These are phyloP conservation scores for Chloris gayana DNA, from an alignment of 176 grass and related monocot species.

Conservation along the genomic window DNA sequence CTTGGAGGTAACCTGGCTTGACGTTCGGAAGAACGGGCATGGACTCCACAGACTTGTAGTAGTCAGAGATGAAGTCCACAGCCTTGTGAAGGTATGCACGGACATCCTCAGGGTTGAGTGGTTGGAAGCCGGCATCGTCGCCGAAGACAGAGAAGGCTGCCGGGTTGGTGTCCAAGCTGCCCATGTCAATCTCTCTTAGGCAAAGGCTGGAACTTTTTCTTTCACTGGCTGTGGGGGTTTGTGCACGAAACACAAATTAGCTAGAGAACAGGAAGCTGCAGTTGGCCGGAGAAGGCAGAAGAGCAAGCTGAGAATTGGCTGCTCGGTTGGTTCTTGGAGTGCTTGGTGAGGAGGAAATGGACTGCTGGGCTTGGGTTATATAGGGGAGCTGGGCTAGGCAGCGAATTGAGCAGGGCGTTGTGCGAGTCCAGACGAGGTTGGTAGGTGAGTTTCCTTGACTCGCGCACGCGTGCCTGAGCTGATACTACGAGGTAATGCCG, in stretches of 20 bases:
- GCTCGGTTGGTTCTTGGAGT: background rate
- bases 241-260: background rate
- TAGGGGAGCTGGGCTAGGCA: background rate
- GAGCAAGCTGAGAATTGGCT: background rate
- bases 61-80: constrained; percentile 47
- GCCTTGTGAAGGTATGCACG: constrained; percentile 35
- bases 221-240: background rate
- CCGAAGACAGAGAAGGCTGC: constrained; percentile 19
- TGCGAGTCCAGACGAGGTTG: no score
- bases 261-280: background rate
- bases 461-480: no score
- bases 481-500: no score
- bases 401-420: no score
- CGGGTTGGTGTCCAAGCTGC: constrained; percentile 33
- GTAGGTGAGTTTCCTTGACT: no score
- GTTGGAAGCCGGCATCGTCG: constrained; percentile 24
- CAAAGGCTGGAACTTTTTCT: background rate
- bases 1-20: constrained; percentile 13
- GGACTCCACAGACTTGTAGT: constrained; percentile 48
- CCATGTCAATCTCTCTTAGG: background rate
- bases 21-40: constrained; percentile 28
- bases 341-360: background rate
- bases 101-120: constrained; percentile 41
- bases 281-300: background rate
- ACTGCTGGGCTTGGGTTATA: background rate